These are phyloP conservation scores for Dipteronia dyeriana DNA, from an alignment of 345 rosid species.

Conservation along the genomic window DNA sequence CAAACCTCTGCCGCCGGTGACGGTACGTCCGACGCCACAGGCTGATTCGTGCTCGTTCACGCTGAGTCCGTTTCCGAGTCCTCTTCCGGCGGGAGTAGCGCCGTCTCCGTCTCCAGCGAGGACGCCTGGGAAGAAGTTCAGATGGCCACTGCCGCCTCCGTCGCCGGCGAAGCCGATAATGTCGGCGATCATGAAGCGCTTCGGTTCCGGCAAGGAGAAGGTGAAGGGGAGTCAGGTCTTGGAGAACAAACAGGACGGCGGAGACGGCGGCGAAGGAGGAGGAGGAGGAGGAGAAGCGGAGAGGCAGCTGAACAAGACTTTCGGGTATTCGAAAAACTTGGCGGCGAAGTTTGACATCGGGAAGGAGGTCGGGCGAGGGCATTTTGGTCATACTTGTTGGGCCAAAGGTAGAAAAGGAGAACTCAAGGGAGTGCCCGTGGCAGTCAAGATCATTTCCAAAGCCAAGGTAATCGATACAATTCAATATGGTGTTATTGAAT, in stretches of 20 bases:
- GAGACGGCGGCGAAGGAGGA: slow-evolving; percentile 13
- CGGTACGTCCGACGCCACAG: slow-evolving; percentile 28
- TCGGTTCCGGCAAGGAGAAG: slow-evolving; percentile 40
- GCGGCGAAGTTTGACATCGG: slow-evolving; percentile 81
- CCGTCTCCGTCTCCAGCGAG: slow-evolving; percentile 87
- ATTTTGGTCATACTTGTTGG: slow-evolving; percentile 96
- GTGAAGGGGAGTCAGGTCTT: slow-evolving; percentile 69
- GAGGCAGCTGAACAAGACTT: slow-evolving; percentile 70
- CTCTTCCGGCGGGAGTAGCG: slow-evolving; percentile 75
- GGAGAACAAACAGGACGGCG: slow-evolving; percentile 39
- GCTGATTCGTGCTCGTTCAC: slow-evolving; percentile 50
- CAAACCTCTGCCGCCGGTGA: slow-evolving; percentile 20
- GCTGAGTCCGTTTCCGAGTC: slow-evolving; percentile 73
- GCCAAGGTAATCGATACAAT: slow-evolving; percentile 53
- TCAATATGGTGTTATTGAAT: not conserved
- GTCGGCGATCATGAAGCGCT: slow-evolving; percentile 60
- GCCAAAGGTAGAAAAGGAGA: slow-evolving; percentile 86
- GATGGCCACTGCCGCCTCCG: slow-evolving; percentile 96
- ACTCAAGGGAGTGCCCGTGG: slow-evolving; percentile 74
- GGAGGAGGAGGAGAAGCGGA: slow-evolving; percentile 38
- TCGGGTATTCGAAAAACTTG: slow-evolving; percentile 78
- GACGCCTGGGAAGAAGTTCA: slow-evolving; percentile 84
- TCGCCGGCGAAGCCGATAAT: slow-evolving; percentile 96
- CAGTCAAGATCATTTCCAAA: slow-evolving; percentile 93
- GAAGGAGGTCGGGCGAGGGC: slow-evolving; percentile 91